Base-by-base conservation (phyloP, 129 eudicot species). In the Cynara cardunculus region DNA sequence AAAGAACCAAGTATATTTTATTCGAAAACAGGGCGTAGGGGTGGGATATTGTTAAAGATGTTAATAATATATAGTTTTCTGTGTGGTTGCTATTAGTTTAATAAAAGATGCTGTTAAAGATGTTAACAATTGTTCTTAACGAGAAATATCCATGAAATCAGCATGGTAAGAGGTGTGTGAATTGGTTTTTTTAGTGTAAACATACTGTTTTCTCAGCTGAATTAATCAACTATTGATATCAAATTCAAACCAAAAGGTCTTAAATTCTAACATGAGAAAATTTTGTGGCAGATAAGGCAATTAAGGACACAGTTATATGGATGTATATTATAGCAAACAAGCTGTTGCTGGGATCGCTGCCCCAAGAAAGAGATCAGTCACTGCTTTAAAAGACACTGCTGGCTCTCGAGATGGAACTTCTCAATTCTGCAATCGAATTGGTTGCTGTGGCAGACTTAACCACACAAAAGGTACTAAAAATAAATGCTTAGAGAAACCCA, bases 381-480 rank as follows among this genome's bases (percentile, higher is more conserved):
- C 87, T 76, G 85, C 77, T 69, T 37, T 73, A 65, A 88, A 84
- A 75, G 90, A 89, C 69, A 77, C 84, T 24, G 73, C 87, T 76
- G 84, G 85, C 9, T 81, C 74, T 70, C 85, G 65, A 76, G 87
- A 84, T 80, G 87, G 86, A 53, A 86, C 78, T 69, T 84, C 84
- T 86, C 98, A 88, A 73, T 82, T 87, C n/a, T 94, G 98, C 84
- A 90, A 79, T 59, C 89, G 98, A 75, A 75, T 87, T 76, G 97
- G 97, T 77, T 94, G 98, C 82, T 84, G 92, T 84, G 97, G 98
- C 70, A 86, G 90, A 72, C 86, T 91, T 75, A 88, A 94, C 77
- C 71, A 82, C 30, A 32, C 41, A 18, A 92, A 84, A 76, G 76
- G 82, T 86, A 5, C 85, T 62, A 89, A 81, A 80, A 80, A 62